Conservation (phyloP, 805 yeast species). For the Schwanniomyces occidentalis region DNA sequence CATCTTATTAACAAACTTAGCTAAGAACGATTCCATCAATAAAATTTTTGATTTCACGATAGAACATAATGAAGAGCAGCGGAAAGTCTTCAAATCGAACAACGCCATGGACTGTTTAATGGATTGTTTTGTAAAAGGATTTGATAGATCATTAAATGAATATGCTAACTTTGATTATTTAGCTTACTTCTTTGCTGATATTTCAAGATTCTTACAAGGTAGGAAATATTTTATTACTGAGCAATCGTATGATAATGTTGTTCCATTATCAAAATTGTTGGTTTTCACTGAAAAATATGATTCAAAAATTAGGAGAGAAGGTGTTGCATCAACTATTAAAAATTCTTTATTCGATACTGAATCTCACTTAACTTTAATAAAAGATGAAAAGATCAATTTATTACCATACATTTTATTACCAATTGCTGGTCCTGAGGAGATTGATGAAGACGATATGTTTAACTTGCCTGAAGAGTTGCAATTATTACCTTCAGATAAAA, state of each 20-base stretch:
- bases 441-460: constrained; percentile 81
- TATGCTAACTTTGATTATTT: constrained; percentile 79
- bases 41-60: constrained; percentile 45
- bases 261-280: constrained; percentile 77
- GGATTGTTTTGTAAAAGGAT: constrained; percentile 88
- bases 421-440: constrained; percentile 72
- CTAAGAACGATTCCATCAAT: constrained; percentile 69
- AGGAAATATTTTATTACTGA: constrained; percentile 72
- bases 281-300: constrained; percentile 83
- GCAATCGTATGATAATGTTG: constrained; percentile 72
- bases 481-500: constrained; percentile 70
- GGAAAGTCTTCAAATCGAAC: constrained; percentile 51
- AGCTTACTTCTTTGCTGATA: constrained; percentile 85
- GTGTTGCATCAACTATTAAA: constrained; percentile 90
- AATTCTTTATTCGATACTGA: constrained; percentile 82
- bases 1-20: constrained; percentile 81
- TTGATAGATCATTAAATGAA: constrained; percentile 67
- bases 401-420: constrained; percentile 83
- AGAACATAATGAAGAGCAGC: constrained; percentile 38
- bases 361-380: constrained; percentile 59
- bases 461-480: constrained; percentile 88
- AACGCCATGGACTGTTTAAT: constrained; percentile 74
- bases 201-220: constrained; percentile 74
- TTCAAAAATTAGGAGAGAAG: constrained; percentile 79
- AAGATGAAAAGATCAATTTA: constrained; percentile 64